These are phyloP conservation scores for Teratosphaeria epicoccoides DNA, from an alignment of 2,329 filamentous ascomycete species.

Conservation along the genomic window DNA sequence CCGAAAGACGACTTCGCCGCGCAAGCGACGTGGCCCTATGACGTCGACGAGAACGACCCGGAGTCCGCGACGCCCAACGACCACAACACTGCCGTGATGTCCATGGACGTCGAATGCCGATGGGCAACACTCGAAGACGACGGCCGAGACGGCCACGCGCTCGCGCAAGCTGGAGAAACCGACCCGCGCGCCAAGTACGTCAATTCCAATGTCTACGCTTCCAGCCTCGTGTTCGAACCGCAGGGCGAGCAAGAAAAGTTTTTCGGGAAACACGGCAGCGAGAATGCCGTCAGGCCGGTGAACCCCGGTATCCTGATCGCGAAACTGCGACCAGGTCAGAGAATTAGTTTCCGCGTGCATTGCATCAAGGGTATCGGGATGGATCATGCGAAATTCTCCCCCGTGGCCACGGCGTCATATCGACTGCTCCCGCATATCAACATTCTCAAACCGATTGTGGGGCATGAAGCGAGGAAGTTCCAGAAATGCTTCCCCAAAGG, in stretches of 20 bases:
- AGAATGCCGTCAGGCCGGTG: slow-evolving; percentile 59
- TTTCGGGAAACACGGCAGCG: slow-evolving; percentile 41
- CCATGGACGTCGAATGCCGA: slow-evolving; percentile 68
- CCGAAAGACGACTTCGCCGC: slow-evolving; percentile 44
- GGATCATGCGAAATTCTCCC: slow-evolving; percentile 95
- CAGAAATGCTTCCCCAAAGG: slow-evolving; percentile 78
- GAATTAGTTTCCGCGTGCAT: slow-evolving; percentile 77
- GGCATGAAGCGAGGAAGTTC: slow-evolving; percentile 80
- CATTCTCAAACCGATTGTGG: slow-evolving; percentile 74
- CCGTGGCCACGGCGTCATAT: slow-evolving; percentile 90
- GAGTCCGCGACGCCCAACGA: slow-evolving; percentile 48
- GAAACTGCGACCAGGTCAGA: slow-evolving; percentile 84
- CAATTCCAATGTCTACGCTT: slow-evolving; percentile 56
- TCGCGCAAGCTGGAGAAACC: slow-evolving; percentile 57
- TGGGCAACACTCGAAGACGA: slow-evolving; percentile 47
- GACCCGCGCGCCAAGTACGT: slow-evolving; percentile 79
- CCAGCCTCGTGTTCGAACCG: slow-evolving; percentile 59
- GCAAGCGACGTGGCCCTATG: slow-evolving; percentile 23
- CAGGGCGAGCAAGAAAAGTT: slow-evolving; percentile 57
- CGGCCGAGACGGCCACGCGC: slow-evolving; percentile 36
- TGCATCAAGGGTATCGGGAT: slow-evolving; percentile 88
- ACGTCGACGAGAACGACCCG: slow-evolving; percentile 31
- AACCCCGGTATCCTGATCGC: slow-evolving; percentile 91
- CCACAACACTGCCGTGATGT: slow-evolving; percentile 76
- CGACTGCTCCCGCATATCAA: slow-evolving; percentile 78